Conservation (phyloP, 768 basidiomycete genomes). For the Phylloporus arenicola region DNA sequence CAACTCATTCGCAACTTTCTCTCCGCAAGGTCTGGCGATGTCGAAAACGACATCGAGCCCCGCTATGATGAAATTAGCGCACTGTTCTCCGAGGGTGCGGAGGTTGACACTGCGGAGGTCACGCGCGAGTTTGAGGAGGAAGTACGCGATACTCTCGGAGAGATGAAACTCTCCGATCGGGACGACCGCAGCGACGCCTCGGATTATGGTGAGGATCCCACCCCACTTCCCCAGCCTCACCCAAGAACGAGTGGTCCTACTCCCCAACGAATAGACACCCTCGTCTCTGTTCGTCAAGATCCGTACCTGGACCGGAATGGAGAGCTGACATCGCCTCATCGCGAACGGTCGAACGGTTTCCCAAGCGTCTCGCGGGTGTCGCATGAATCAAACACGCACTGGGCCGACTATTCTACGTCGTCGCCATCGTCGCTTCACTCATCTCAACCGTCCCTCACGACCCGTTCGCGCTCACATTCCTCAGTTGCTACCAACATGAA, state of each 20-base stretch:
- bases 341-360: constrained; percentile 29
- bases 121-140: constrained; percentile 36
- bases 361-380: constrained; percentile 24
- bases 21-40: constrained; percentile 79
- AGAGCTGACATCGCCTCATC: constrained; percentile 28
- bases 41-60: constrained; percentile 61
- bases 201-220: constrained; percentile 53
- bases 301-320: constrained; percentile 30
- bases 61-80: constrained; percentile 55
- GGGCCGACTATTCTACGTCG: constrained; percentile 29
- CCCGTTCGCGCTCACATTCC: constrained; percentile 56
- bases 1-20: constrained; percentile 79
- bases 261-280: constrained; percentile 48
- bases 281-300: constrained; percentile 37
- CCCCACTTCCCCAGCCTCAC: constrained; percentile 35
- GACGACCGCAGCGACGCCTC: constrained; percentile 57
- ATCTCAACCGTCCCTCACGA: constrained; percentile 46
- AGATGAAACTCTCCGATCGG: constrained; percentile 42
- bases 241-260: constrained; percentile 25
- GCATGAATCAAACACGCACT: constrained; percentile 26
- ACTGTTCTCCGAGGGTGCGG: constrained; percentile 35
- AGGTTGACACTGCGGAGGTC: constrained; percentile 36
- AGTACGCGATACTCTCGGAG: constrained; percentile 47
- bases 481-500: constrained; percentile 47
- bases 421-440: constrained; percentile 48